Evolutionary conservation across 495 filamentous ascomycete species (phyloP), one percentile per base, ranked within the genome.

Genomic region (Copromyces sp.): DNA sequence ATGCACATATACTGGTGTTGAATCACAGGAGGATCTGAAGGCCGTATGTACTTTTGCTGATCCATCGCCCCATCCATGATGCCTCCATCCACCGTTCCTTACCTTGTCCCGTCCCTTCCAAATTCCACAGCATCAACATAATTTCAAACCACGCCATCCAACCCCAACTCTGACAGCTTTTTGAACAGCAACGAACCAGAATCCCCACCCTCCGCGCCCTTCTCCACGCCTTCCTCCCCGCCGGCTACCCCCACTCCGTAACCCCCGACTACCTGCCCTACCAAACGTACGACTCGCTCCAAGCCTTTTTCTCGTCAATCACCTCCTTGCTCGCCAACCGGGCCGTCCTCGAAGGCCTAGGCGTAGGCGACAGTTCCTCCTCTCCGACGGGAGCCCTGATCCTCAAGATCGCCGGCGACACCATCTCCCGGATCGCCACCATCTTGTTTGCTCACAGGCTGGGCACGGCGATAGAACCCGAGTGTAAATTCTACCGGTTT

Each of bases 241-340:
- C 92, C 11, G 95, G 95, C 41, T 99, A 92, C 84, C 95, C 95
- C 5, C 88, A 95, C 72, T 95, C 92, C 77, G 95, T 99, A 47
- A 96, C 91, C 12, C 83, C 89, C 39, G 95, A 99, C 81, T 99
- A 99, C 82, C 85, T 94, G 68, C 83, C 90, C 86, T 97, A 84
- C 76, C 84, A 86, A 85, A 87, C 78, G 70, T 82, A 79, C 74
- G 95, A 99, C 85, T 97, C 95, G 0, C 86, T 99, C 7, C 95
- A 98, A 82, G 95, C 95, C 40, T 99, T 99, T 82, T 92, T 93
- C 70, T 95, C 92, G 78, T 95, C 94, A 68, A 97, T 99, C 74
- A 93, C 94, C 4, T 92, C 94, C 3, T 85, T 99, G 9, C 84
- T 99, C 41, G 91, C 93, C 53, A 95, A 92, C 68, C 87, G 95